Percentiles rank a stretch among this genome's conserved stretches.
Conservation (phyloP, 2,329 filamentous ascomycete species). For the Triangularia setosa region DNA sequence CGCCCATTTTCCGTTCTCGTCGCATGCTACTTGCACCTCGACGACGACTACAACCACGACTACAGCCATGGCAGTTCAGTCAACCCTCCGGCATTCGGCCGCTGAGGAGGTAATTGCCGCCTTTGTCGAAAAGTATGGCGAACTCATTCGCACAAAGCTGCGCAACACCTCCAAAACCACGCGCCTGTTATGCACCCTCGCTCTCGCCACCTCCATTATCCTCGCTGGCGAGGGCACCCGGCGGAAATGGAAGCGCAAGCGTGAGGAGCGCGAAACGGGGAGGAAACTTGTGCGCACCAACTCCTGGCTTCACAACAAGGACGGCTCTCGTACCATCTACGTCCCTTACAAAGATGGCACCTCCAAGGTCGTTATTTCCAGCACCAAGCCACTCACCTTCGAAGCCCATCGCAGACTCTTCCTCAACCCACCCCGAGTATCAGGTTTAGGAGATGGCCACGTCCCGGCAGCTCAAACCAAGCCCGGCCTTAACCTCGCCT, state of each 20-base stretch:
- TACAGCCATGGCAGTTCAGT: slow-evolving; percentile 74
- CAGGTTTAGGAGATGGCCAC: slow-evolving; percentile 67
- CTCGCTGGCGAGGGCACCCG: slow-evolving; percentile 74
- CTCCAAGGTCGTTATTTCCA: slow-evolving; percentile 84
- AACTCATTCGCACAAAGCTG: slow-evolving; percentile 50
- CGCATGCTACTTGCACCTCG: slow-evolving; percentile 19
- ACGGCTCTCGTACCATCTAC: slow-evolving; percentile 91
- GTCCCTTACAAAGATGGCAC: slow-evolving; percentile 87
- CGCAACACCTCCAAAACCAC: slow-evolving; percentile 65
- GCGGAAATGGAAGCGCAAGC: slow-evolving; percentile 68
- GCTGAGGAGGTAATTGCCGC: slow-evolving; percentile 64
- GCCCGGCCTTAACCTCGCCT: slow-evolving; percentile 89
- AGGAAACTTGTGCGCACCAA: slow-evolving; percentile 80
- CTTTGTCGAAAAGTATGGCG: slow-evolving; percentile 58
- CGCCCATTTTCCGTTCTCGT: slow-evolving; percentile 8
- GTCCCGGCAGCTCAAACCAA: slow-evolving; percentile 89
- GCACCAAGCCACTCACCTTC: slow-evolving; percentile 89
- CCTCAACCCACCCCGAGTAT: slow-evolving; percentile 81
- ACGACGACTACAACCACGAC: background rate
- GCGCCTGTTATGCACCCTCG: slow-evolving; percentile 70
- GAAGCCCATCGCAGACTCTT: slow-evolving; percentile 94
- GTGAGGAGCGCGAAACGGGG: slow-evolving; percentile 77
- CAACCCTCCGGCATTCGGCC: slow-evolving; percentile 66
- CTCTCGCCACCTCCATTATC: slow-evolving; percentile 74
- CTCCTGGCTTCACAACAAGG: slow-evolving; percentile 88